Percentiles rank a stretch among this genome's conserved stretches.
Conservation (phyloP, 139 green algal genomes). For the Asterochloris erici region DNA sequence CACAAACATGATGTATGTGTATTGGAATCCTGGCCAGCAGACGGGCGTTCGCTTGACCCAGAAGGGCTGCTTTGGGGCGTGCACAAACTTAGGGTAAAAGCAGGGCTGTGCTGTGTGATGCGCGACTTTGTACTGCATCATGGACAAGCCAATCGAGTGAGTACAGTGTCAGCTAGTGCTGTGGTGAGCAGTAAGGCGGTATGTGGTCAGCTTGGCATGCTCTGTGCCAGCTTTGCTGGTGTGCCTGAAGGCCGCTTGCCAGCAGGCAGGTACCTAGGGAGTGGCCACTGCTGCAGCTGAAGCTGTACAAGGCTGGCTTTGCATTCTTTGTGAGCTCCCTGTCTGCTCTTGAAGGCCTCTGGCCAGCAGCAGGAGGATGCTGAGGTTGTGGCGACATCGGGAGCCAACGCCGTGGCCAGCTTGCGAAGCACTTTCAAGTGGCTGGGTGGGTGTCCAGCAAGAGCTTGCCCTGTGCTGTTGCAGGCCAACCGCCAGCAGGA, state of each 20-base stretch:
- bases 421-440: not conserved
- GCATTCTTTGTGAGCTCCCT: not conserved
- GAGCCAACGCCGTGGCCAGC: not conserved
- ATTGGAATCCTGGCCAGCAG: not conserved
- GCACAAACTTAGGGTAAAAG: not conserved
- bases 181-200: too few species aligned
- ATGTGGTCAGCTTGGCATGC: too few species aligned
- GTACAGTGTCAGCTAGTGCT: too few species aligned
- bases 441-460: not conserved
- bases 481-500: conserved; percentile 24
- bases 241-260: too few species aligned
- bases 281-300: too few species aligned
- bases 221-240: too few species aligned
- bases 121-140: not conserved
- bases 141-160: too few species aligned
- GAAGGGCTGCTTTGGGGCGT: not conserved
- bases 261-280: too few species aligned
- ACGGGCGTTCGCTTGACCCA: not conserved
- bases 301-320: not conserved
- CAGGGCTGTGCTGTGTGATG: not conserved
- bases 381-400: not conserved
- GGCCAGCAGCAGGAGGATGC: not conserved
- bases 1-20: not conserved
- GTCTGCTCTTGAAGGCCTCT: not conserved
- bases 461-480: not conserved